phyloP scores from a whole-genome alignment of 306 rosid genomes.

The Hylodesmum podocarpum region DNA sequence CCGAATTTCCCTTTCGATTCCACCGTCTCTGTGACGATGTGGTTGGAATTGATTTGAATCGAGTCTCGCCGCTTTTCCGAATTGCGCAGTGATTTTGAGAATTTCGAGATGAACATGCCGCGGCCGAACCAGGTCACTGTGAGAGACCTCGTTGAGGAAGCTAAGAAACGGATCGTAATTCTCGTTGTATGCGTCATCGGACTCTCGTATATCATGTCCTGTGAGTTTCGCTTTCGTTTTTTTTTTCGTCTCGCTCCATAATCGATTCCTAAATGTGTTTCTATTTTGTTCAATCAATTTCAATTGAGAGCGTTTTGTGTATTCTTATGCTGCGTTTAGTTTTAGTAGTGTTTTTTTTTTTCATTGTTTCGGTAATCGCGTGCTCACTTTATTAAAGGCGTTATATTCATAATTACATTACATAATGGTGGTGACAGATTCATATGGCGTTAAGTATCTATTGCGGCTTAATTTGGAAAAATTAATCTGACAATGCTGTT shows the following conservation, averaged over 20 bases:
- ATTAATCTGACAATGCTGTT: slow-evolving; percentile 10
- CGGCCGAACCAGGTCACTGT: slow-evolving; percentile 55
- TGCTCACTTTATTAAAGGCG: not conserved
- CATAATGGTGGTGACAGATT: slow-evolving; percentile 9
- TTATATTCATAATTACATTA: not conserved
- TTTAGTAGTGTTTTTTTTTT: not conserved
- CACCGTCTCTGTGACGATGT: not conserved
- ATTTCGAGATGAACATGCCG: slow-evolving; percentile 27
- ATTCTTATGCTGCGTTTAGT: not conserved
- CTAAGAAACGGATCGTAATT: slow-evolving; percentile 85
- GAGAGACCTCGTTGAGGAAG: slow-evolving; percentile 95
- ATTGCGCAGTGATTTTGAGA: slow-evolving; percentile 9
- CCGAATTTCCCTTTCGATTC: not conserved
- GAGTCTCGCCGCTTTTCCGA: not conserved
- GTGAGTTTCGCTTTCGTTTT: slow-evolving; percentile 46
- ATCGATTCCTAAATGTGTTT: not conserved
- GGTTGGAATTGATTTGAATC: slow-evolving; percentile 15
- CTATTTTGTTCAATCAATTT: not conserved
- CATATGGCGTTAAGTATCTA: not conserved
- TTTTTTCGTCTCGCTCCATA: not conserved
- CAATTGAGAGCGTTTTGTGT: not conserved
- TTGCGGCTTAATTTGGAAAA: slow-evolving; percentile 9
- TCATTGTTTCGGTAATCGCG: not conserved
- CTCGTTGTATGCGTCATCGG: slow-evolving; percentile 81
- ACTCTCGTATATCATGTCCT: slow-evolving; percentile 90